Percentiles rank a stretch among this genome's conserved stretches.
These are phyloP conservation scores for Effrenium voratum DNA, from an alignment of 73 alveolate genomes.

Conservation along the genomic window DNA sequence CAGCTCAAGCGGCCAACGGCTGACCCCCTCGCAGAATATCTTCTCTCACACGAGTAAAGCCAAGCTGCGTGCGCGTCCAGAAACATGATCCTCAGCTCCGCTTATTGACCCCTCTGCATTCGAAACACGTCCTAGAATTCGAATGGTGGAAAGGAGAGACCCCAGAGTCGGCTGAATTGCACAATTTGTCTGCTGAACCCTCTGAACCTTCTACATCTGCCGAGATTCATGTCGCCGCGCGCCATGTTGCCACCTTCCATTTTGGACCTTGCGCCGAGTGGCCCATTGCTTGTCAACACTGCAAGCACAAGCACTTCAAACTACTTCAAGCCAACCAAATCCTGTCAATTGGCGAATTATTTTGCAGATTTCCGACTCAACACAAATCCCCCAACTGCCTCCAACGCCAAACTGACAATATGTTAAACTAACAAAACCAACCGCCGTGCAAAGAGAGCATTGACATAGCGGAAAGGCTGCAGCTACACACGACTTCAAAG, in stretches of 20 bases:
- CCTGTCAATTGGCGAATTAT: too few species aligned
- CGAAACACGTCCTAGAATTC: not conserved
- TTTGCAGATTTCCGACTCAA: not conserved
- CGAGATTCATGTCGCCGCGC: conserved; percentile 60
- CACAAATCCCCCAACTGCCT: not conserved
- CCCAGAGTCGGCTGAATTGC: not conserved
- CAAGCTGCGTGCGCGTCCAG: conserved; percentile 77
- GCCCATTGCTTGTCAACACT: not conserved
- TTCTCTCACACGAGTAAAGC: too few species aligned
- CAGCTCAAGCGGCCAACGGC: too few species aligned
- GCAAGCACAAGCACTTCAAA: not conserved
- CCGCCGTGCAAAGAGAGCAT: too few species aligned
- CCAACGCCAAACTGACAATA: not conserved
- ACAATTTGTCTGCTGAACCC: not conserved
- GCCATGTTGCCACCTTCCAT: conserved; percentile 89
- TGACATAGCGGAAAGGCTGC: too few species aligned
- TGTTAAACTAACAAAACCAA: not conserved
- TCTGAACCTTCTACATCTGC: not conserved
- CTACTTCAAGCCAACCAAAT: too few species aligned
- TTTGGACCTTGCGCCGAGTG: conserved; percentile 37
- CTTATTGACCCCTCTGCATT: not conserved
- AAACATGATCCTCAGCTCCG: conserved; percentile 76
- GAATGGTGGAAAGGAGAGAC: not conserved
- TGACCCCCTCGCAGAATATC: too few species aligned
- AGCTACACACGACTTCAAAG: too few species aligned